Conservation (phyloP, 768 basidiomycete species). For the Pleurotus tuber-regium region DNA sequence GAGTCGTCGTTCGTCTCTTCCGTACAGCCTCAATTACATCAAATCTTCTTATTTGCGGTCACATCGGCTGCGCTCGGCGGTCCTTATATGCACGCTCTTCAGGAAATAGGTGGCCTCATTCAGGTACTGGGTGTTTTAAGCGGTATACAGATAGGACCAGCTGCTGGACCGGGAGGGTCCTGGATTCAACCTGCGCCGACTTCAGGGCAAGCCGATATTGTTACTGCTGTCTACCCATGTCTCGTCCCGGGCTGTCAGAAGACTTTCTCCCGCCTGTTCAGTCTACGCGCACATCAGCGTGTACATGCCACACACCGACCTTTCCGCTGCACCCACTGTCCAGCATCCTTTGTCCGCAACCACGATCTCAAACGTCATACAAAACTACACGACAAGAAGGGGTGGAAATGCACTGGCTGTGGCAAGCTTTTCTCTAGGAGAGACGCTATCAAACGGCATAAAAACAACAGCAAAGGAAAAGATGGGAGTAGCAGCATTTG, state of each 20-base stretch:
- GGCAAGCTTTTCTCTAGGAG: constrained; percentile 72
- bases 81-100: constrained; percentile 53
- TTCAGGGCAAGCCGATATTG: constrained; percentile 43
- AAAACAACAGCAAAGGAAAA: constrained; percentile 53
- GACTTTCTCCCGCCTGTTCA: constrained; percentile 67
- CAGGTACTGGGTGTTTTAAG: constrained; percentile 81
- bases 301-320: constrained; percentile 65
- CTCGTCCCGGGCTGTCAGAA: constrained; percentile 62
- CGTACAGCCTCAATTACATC: constrained; percentile 70
- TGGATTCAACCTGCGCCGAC: constrained; percentile 29
- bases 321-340: constrained; percentile 60
- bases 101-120: constrained; percentile 78
- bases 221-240: constrained; percentile 81
- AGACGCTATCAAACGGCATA: constrained; percentile 79
- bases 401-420: constrained; percentile 74
- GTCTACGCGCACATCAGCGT: constrained; percentile 69
- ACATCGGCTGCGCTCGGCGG: constrained; percentile 60
- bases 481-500: constrained; percentile 53
- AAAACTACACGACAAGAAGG: constrained; percentile 68
- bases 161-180: constrained; percentile 33
- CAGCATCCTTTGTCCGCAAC: constrained; percentile 75
- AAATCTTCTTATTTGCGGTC: constrained; percentile 75
- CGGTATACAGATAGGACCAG: constrained; percentile 65
- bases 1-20: constrained; percentile 63
- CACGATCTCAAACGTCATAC: constrained; percentile 81